phyloP scores from a whole-genome alignment of 306 rosid species.

The Astragalus glycyphyllos region DNA sequence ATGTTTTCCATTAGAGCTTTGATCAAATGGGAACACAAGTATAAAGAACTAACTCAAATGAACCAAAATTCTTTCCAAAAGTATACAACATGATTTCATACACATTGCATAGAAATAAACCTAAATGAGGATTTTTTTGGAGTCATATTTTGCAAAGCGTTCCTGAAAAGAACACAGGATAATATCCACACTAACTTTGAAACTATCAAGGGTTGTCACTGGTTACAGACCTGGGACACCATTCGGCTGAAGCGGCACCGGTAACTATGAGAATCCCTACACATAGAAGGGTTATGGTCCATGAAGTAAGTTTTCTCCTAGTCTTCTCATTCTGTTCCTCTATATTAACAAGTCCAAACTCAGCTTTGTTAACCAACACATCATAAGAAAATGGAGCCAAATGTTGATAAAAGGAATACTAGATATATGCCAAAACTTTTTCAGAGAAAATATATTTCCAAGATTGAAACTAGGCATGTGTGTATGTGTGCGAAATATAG shows the following conservation, averaged over 20 bases:
- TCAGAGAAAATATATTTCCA: no score
- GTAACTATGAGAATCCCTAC: slow-evolving; percentile 61
- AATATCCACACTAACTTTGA: slow-evolving; percentile 23
- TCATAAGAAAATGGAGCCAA: no score
- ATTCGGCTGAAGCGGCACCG: slow-evolving; percentile 60
- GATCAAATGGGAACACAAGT: slow-evolving; percentile 1
- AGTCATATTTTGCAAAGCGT: slow-evolving; percentile 21
- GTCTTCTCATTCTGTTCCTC: slow-evolving; percentile 49
- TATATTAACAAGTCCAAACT: slow-evolving; percentile 42
- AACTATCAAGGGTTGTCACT: slow-evolving; percentile 10
- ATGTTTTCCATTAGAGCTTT: no score
- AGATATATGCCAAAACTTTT: no score
- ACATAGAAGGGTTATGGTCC: slow-evolving; percentile 71
- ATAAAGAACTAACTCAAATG: slow-evolving; percentile 20
- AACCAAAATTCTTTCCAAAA: slow-evolving; percentile 10
- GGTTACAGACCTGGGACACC: slow-evolving; percentile 62
- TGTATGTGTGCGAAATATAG: no score
- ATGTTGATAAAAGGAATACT: no score
- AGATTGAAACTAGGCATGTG: no score
- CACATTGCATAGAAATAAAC: slow-evolving; percentile 9
- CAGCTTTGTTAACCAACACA: slow-evolving; percentile 33
- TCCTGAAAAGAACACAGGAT: slow-evolving; percentile 2
- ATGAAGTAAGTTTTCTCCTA: slow-evolving; percentile 72
- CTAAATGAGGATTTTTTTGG: slow-evolving; percentile 2
- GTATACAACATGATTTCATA: slow-evolving; percentile 10